Conservation (phyloP, 306 rosid genomes). For the Vicia faba region DNA sequence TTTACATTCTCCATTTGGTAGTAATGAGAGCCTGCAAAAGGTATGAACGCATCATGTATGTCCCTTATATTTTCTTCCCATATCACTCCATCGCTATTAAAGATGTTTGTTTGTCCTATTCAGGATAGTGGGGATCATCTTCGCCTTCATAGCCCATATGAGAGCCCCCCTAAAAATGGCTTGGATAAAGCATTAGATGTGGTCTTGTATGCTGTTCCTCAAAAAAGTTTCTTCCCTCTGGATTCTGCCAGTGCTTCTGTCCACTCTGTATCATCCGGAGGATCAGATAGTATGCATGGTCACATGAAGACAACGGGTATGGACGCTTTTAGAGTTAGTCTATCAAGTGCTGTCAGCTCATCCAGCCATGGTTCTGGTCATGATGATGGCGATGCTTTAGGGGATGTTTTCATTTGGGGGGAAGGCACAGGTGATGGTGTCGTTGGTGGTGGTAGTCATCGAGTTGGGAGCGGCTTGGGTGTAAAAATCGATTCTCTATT, state of each 20-base stretch:
- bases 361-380: conserved; percentile 99
- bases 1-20: conserved; percentile 86
- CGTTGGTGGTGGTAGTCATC: conserved; percentile 86
- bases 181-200: conserved; percentile 88
- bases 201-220: conserved; percentile 78
- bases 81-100: conserved; percentile 30
- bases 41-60: conserved; percentile 45
- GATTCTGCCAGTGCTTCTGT: conserved; percentile 95
- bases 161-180: conserved; percentile 95
- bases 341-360: conserved; percentile 97
- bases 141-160: conserved; percentile 91
- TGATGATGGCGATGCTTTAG: conserved; percentile 98
- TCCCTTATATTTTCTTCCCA: conserved; percentile 9
- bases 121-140: conserved; percentile 91
- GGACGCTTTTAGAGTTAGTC: conserved; percentile 98
- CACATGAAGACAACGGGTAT: conserved; percentile 83
- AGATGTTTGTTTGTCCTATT: conserved; percentile 39
- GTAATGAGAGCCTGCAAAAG: conserved; percentile 94
- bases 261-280: conserved; percentile 95
- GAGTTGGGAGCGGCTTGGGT: conserved; percentile 70
- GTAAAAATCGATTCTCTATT: conserved; percentile 80
- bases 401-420: conserved; percentile 99
- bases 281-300: conserved; percentile 92
- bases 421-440: conserved; percentile 96
- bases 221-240: conserved; percentile 86